phyloP scores from a whole-genome alignment of 768 basidiomycete species.

The Termitomyces sp. region DNA sequence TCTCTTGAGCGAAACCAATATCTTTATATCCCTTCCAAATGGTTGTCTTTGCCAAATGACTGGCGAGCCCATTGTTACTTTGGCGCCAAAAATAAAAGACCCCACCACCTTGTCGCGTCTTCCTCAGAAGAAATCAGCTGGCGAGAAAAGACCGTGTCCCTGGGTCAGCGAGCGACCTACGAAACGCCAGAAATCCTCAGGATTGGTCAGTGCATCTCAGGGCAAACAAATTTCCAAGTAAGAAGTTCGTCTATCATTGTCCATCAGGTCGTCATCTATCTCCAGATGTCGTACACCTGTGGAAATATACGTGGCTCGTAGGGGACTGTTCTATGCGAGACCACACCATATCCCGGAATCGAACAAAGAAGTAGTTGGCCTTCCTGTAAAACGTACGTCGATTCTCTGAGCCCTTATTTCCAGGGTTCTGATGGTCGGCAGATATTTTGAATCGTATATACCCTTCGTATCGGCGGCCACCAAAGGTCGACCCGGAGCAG shows the following conservation, averaged over 20 bases:
- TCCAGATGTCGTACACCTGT: slow-evolving; percentile 35
- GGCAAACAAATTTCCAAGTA: neutral
- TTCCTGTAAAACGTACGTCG: slow-evolving; percentile 60
- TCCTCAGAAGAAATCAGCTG: neutral
- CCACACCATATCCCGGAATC: slow-evolving; percentile 48
- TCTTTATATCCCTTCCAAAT: slow-evolving; percentile 79
- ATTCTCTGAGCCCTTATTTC: neutral
- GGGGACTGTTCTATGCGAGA: slow-evolving; percentile 63
- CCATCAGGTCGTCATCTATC: neutral
- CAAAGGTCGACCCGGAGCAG: slow-evolving; percentile 17
- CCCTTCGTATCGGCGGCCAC: slow-evolving; percentile 33
- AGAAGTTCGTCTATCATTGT: neutral
- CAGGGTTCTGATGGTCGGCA: slow-evolving; percentile 19
- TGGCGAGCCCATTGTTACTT: slow-evolving; percentile 56
- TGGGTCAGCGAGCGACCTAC: slow-evolving; percentile 15
- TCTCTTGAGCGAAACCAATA: slow-evolving; percentile 64
- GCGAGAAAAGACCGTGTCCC: slow-evolving; percentile 12
- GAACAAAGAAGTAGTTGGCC: slow-evolving; percentile 49
- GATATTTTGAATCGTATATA: slow-evolving; percentile 62
- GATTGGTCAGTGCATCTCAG: neutral
- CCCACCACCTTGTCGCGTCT: neutral
- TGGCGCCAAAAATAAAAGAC: neutral
- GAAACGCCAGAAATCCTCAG: slow-evolving; percentile 23
- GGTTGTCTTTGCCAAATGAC: slow-evolving; percentile 81
- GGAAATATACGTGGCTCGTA: slow-evolving; percentile 47